A percentile compares a stretch with the other conserved stretches of the same genome.
Evolutionary conservation across 2,329 filamentous ascomycete genomes (phyloP).

Genomic region (Fusarium graminum): DNA sequence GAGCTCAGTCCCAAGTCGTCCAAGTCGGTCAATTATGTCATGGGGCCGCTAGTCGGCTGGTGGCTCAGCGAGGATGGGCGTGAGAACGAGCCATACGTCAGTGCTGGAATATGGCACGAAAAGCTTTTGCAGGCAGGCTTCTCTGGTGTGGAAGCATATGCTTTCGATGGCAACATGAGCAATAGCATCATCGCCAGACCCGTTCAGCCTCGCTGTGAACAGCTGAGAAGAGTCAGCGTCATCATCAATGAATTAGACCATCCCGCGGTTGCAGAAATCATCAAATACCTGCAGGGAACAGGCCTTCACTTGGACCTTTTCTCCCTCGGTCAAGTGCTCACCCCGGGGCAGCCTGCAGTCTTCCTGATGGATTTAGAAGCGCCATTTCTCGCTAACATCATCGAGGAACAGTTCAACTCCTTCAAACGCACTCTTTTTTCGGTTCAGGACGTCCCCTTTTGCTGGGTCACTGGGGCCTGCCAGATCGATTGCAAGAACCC

Average conservation of each 20-base stretch:
- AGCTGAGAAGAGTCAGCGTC: conserved; percentile 10
- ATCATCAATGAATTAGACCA: conserved; percentile 1
- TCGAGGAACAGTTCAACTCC: conserved; percentile 9
- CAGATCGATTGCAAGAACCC: conserved; percentile 17
- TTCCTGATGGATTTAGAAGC: conserved; percentile 17
- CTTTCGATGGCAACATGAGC: conserved; percentile 18
- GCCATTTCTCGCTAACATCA: conserved; percentile 13
- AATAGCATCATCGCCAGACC: conserved; percentile 16
- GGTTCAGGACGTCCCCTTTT: conserved; percentile 12
- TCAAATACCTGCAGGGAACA: background rate
- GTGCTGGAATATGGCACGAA: conserved; percentile 12
- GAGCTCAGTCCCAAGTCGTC: conserved; percentile 16
- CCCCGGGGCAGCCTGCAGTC: conserved; percentile 12
- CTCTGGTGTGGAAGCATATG: conserved; percentile 13
- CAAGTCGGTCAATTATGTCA: conserved; percentile 17
- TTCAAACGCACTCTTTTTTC: conserved; percentile 14
- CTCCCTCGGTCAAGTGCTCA: conserved; percentile 10
- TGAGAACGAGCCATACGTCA: conserved; percentile 9
- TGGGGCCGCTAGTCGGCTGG: conserved; percentile 15
- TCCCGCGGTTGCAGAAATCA: conserved; percentile 3
- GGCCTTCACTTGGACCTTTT: conserved; percentile 12
- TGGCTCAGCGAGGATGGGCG: conserved; percentile 13
- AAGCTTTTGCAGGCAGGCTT: conserved; percentile 10
- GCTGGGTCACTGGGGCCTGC: conserved; percentile 12
- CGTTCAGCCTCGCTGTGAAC: conserved; percentile 6